phyloP scores from a whole-genome alignment of 805 yeast genomes.

The Candida golubevii region DNA sequence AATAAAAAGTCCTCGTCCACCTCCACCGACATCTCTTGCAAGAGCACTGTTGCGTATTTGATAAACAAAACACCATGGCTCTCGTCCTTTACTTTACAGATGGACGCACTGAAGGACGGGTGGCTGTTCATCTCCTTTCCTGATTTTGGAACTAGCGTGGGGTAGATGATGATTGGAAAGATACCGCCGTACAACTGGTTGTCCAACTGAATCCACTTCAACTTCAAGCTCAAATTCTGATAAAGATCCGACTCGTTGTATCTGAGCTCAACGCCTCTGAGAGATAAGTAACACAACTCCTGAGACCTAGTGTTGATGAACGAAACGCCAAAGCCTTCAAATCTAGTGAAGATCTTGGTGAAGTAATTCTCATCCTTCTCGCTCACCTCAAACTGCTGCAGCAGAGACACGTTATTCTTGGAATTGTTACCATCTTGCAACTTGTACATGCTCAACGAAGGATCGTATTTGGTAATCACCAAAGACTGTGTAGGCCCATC shows the following conservation, averaged over 20 bases:
- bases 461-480: conserved; percentile 78
- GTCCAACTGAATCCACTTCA: conserved; percentile 94
- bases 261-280: conserved; percentile 74
- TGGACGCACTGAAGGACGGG: conserved; percentile 84
- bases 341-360: conserved; percentile 52
- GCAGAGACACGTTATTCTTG: conserved; percentile 25
- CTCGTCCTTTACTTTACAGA: conserved; percentile 82
- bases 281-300: conserved; percentile 80
- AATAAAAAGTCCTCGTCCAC: conserved; percentile 90
- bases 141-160: conserved; percentile 83
- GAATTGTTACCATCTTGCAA: conserved; percentile 28
- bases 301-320: conserved; percentile 64
- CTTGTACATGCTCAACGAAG: conserved; percentile 71
- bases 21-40: conserved; percentile 90
- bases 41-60: conserved; percentile 82
- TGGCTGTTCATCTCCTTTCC: conserved; percentile 80
- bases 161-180: conserved; percentile 84
- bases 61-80: conserved; percentile 85
- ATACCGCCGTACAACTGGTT: conserved; percentile 86
- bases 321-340: conserved; percentile 87
- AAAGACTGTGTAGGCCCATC: conserved; percentile 94
- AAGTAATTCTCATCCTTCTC: conserved; percentile 52
- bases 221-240: conserved; percentile 71
- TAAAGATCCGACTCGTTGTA: conserved; percentile 82
- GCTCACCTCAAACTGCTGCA: conserved; percentile 51